Conservation (phyloP, 1,284 basidiomycete genomes). For the Veloboletus limbatus region DNA sequence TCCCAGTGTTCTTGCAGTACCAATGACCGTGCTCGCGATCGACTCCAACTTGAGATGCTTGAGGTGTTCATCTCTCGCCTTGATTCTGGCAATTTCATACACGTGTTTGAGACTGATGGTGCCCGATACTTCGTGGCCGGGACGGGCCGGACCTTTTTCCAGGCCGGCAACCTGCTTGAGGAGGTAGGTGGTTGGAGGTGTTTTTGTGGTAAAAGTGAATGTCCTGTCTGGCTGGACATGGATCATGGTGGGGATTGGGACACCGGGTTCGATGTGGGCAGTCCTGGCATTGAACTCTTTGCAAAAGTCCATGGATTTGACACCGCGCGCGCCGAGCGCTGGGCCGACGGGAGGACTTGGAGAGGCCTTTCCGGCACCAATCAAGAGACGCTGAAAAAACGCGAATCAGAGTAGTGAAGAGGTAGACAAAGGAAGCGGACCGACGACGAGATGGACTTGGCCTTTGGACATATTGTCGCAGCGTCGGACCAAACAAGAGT, state of each 20-base stretch:
- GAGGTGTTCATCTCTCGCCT: conserved; percentile 86
- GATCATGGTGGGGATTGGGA: conserved; percentile 89
- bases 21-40: conserved; percentile 84
- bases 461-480: conserved; percentile 31
- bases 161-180: conserved; percentile 91
- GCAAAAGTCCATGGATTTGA: conserved; percentile 99
- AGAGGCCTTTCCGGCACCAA: conserved; percentile 92
- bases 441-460: conserved; percentile 34
- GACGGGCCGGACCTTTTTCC: conserved; percentile 83
- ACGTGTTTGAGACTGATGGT: conserved; percentile 95
- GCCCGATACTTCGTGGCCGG: conserved; percentile 73
- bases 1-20: conserved; percentile 82
- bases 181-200: conserved; percentile 90
- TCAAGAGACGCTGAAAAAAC: conserved; percentile 66
- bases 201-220: conserved; percentile 90
- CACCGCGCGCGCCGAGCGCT: conserved; percentile 94
- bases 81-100: conserved; percentile 99
- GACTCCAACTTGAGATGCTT: conserved; percentile 81
- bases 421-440: conserved; percentile 16
- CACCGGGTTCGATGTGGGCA: conserved; percentile 82
- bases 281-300: conserved; percentile 96
- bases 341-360: conserved; percentile 97
- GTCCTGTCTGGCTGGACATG: conserved; percentile 93
- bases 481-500: conserved; percentile 20
- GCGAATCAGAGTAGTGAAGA: conserved; percentile 7